Percentiles rank a stretch among this genome's conserved stretches.
phyloP scores from a whole-genome alignment of 768 basidiomycete species.

The Rhizopogon vinicolor region DNA sequence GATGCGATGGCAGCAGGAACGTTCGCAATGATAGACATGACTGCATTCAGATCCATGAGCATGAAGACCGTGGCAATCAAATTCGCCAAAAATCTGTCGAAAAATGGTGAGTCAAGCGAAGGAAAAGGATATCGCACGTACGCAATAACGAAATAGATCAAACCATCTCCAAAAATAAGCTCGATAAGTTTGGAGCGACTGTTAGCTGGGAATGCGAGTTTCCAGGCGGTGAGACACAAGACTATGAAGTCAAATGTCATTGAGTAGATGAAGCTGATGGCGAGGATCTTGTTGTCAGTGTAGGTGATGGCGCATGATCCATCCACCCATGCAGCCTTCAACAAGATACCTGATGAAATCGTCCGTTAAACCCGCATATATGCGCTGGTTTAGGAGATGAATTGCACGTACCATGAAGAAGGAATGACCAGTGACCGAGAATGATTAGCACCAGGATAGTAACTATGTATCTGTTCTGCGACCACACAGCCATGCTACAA shows the following conservation, averaged over 20 bases:
- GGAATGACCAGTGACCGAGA: slow-evolving; percentile 67
- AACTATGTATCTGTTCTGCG: slow-evolving; percentile 49
- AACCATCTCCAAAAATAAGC: slow-evolving; percentile 67
- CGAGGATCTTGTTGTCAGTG: slow-evolving; percentile 56
- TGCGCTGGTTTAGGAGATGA: not conserved
- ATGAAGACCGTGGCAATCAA: slow-evolving; percentile 58
- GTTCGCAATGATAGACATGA: slow-evolving; percentile 72
- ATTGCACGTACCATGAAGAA: slow-evolving; percentile 51
- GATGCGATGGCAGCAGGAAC: slow-evolving; percentile 69
- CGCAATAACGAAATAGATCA: slow-evolving; percentile 72
- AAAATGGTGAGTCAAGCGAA: slow-evolving; percentile 3
- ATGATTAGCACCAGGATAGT: slow-evolving; percentile 50
- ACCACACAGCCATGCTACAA: slow-evolving; percentile 67
- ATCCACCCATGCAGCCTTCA: slow-evolving; percentile 53
- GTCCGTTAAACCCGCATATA: slow-evolving; percentile 1
- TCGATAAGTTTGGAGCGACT: slow-evolving; percentile 54
- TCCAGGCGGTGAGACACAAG: slow-evolving; percentile 55
- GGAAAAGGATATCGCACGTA: slow-evolving; percentile 28
- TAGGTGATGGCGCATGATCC: slow-evolving; percentile 53
- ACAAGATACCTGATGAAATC: slow-evolving; percentile 41
- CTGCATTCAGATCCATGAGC: slow-evolving; percentile 63
- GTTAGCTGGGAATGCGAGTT: slow-evolving; percentile 43
- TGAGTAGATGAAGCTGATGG: slow-evolving; percentile 66
- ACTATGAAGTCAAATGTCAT: slow-evolving; percentile 71
- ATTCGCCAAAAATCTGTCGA: slow-evolving; percentile 60